phyloP scores from a whole-genome alignment of 805 yeast genomes.

The Jamesozyma piceae region DNA sequence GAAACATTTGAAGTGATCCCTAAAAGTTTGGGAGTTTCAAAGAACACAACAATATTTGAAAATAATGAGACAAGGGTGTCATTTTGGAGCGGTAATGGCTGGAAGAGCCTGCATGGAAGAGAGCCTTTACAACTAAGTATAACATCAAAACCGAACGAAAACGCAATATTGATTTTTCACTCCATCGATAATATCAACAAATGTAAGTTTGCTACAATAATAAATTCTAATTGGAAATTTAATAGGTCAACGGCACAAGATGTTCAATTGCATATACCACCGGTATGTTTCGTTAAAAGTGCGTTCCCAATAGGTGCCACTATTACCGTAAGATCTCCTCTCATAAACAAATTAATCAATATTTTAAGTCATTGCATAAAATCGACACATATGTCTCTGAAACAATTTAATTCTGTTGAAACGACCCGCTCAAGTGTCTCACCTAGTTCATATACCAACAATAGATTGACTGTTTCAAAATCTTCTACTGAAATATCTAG shows the following conservation, averaged over 20 bases:
- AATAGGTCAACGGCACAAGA: slow-evolving; percentile 23
- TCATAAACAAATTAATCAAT: slow-evolving; percentile 12
- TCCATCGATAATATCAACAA: slow-evolving; percentile 5
- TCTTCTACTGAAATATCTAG: slow-evolving; percentile 1
- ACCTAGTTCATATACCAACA: neutral
- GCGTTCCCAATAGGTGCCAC: slow-evolving; percentile 4
- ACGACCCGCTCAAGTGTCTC: slow-evolving; percentile 4
- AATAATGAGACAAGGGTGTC: slow-evolving; percentile 11
- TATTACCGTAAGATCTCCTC: slow-evolving; percentile 15
- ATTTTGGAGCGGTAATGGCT: slow-evolving; percentile 14
- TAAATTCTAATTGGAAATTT: slow-evolving; percentile 15
- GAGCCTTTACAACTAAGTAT: slow-evolving; percentile 7
- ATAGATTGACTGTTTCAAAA: slow-evolving; percentile 10
- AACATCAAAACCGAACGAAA: slow-evolving; percentile 1
- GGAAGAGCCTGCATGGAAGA: slow-evolving; percentile 11
- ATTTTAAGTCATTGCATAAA: slow-evolving; percentile 15
- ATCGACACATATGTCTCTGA: slow-evolving; percentile 5
- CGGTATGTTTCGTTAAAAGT: slow-evolving; percentile 6
- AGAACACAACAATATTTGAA: slow-evolving; percentile 8
- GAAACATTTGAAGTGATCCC: neutral
- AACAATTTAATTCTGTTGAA: slow-evolving; percentile 3
- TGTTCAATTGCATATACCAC: slow-evolving; percentile 17
- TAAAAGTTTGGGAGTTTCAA: neutral
- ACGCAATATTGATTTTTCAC: slow-evolving; percentile 9
- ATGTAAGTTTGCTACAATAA: slow-evolving; percentile 10